Evolutionary conservation across 805 yeast genomes (phyloP), one percentile per base, ranked within the genome.

Genomic region (Torulaspora delbrueckii): DNA sequence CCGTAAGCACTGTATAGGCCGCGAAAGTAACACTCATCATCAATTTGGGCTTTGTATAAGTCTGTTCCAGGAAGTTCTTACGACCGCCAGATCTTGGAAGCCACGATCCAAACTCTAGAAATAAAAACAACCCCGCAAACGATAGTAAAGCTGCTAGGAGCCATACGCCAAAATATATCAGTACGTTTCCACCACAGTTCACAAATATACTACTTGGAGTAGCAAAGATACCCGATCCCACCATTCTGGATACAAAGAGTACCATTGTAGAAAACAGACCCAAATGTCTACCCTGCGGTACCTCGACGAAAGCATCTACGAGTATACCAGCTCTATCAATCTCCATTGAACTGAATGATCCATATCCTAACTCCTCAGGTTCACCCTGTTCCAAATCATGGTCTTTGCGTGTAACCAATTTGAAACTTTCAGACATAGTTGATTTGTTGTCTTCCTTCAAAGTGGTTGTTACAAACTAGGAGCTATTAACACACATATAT

Each of bases 171-270:
- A 83, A 74, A 59, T 82, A 85, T 27, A 82, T 55, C 16, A 72
- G 64, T 1, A 82, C 78, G 8, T 84, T 81, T 10, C 86, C 82
- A 22, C 90, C 90, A 54, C 79, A 77, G 52, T 82, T 84, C 37
- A 73, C 74, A 56, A 77, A 82, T 25, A 84, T 77, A 22, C 82
- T 76, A 14, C 85, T 75, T 0, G 90, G 83, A 1, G 82, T 77
- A 6, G 89, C 82, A 67, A 84, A 82, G 7, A 85, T 84, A 0
- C 93, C 93, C 0, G 89, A 81, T 0, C 95, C 93, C 9, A 85
- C 68, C 34, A 85, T 84, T 48, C 90, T 68, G 12, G 86, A 78
- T 5, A 85, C 72, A 54, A 82, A 81, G 47, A 83, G 65, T 36
- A 82, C 73, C 33, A 81, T 72, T 0, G 86, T 81, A 5, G 88